These are phyloP conservation scores for Lithospermum erythrorhizon DNA, from an alignment of 257 asterid species.

Conservation along the genomic window DNA sequence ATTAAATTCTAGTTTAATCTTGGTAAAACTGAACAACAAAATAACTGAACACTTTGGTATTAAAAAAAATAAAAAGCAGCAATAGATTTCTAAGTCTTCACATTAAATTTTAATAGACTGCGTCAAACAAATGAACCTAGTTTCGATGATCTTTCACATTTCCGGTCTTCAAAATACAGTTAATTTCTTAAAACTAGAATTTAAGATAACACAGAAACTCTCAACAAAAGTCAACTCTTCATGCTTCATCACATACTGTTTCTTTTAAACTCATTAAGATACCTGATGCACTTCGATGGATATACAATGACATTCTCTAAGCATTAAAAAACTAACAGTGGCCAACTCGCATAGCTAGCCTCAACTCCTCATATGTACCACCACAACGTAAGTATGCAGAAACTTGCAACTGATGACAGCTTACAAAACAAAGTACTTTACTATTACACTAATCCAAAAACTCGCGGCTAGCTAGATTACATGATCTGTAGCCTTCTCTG, in stretches of 20 bases:
- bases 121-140: not conserved
- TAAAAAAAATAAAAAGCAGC: not conserved
- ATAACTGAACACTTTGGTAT: not conserved
- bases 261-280: not conserved
- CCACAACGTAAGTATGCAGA: too few relatives aligned
- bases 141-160: not conserved
- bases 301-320: not conserved
- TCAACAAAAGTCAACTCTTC: not conserved
- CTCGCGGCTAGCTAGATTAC: too few relatives aligned
- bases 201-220: not conserved
- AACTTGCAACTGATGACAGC: too few relatives aligned
- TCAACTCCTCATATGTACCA: too few relatives aligned
- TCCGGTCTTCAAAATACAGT: not conserved
- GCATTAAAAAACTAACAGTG: too few relatives aligned
- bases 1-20: slow-evolving; percentile 4
- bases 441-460: too few relatives aligned
- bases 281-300: not conserved
- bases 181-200: not conserved
- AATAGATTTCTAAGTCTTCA: not conserved
- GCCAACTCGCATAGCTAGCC: too few relatives aligned
- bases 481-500: too few relatives aligned
- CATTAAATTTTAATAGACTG: too few relatives aligned
- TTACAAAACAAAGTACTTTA: too few relatives aligned
- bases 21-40: not conserved
- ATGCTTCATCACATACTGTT: not conserved